A percentile compares a stretch with the other conserved stretches of the same genome.
These are phyloP conservation scores for Haematococcus lacustris DNA, from an alignment of 139 green algal species.

Conservation along the genomic window DNA sequence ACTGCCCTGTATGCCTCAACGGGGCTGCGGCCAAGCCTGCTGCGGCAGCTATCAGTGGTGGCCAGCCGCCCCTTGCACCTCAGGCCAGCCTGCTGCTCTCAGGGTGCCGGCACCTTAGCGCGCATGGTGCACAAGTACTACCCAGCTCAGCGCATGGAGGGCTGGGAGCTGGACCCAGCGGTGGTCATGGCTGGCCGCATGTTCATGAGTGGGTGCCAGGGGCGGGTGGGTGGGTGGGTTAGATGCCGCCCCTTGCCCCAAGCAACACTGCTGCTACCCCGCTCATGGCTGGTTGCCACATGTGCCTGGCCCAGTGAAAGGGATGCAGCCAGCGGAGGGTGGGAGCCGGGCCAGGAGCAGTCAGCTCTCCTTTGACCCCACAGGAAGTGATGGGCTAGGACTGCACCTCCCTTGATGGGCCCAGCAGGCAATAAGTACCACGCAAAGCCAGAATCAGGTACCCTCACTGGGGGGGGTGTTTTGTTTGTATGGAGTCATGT, in stretches of 20 bases:
- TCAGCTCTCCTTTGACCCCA: background rate
- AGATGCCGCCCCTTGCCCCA: background rate
- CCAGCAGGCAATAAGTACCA: too few relatives aligned
- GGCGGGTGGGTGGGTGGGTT: background rate
- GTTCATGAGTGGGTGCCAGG: background rate
- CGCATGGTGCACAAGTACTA: background rate
- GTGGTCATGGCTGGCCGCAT: constrained; percentile 4
- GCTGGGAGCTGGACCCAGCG: background rate
- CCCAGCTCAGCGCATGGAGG: background rate
- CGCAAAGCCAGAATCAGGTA: too few relatives aligned
- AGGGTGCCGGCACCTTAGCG: background rate
- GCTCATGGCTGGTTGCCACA: background rate
- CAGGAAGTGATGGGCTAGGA: background rate
- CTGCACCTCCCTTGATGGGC: too few relatives aligned
- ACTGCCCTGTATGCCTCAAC: too few relatives aligned
- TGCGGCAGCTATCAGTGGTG: too few relatives aligned
- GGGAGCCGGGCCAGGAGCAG: background rate
- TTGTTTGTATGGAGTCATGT: too few relatives aligned
- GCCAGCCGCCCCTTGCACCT: too few relatives aligned
- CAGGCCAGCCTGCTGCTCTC: too few relatives aligned
- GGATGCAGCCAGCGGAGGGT: background rate
- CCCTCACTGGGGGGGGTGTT: too few relatives aligned
- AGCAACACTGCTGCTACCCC: constrained; percentile 19
- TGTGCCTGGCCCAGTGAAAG: background rate
- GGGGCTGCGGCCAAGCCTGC: too few relatives aligned